phyloP scores from a whole-genome alignment of 1,284 basidiomycete genomes.

The Fomes fomentarius region DNA sequence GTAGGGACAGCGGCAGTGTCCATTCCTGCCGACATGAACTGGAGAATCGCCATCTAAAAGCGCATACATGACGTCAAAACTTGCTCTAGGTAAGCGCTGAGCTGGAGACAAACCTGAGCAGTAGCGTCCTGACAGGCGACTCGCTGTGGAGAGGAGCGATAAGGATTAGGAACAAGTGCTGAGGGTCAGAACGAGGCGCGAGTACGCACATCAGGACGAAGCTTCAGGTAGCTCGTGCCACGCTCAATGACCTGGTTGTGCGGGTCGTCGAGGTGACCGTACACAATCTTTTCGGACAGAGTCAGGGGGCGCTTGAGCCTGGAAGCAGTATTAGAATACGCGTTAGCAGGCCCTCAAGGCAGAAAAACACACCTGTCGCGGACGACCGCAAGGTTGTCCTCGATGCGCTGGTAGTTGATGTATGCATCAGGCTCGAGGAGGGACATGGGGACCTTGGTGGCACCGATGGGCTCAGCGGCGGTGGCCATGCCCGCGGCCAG shows the following conservation, averaged over 20 bases:
- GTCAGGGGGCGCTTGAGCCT: conserved; percentile 94
- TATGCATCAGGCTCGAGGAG: conserved; percentile 84
- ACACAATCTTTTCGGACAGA: conserved; percentile 97
- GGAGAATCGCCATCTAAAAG: conserved; percentile 94
- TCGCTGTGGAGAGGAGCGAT: conserved; percentile 57
- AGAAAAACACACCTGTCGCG: conserved; percentile 67
- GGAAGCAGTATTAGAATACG: conserved; percentile 1
- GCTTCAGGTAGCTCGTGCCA: conserved; percentile 92
- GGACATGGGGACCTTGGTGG: conserved; percentile 93
- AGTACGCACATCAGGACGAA: conserved; percentile 87
- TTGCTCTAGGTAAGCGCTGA: conserved; percentile 8
- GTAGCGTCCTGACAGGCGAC: conserved; percentile 99
- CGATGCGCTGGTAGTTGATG: conserved; percentile 98
- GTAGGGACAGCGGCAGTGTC: conserved; percentile 97
- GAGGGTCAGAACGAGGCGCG: conserved; percentile 1
- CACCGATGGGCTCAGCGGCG: conserved; percentile 76
- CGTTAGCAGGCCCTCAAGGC: not conserved
- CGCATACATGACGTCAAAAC: conserved; percentile 28
- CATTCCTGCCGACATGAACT: conserved; percentile 99
- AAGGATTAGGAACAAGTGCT: conserved; percentile 6
- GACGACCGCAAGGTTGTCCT: conserved; percentile 90
- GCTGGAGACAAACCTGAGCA: conserved; percentile 60
- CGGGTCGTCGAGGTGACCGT: conserved; percentile 97
- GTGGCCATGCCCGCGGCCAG: conserved; percentile 79
- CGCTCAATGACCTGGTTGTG: conserved; percentile 87